Percentiles rank a stretch among this genome's conserved stretches.
These are phyloP conservation scores for Tulasnella sp. DNA, from an alignment of 768 basidiomycete species.

Conservation along the genomic window DNA sequence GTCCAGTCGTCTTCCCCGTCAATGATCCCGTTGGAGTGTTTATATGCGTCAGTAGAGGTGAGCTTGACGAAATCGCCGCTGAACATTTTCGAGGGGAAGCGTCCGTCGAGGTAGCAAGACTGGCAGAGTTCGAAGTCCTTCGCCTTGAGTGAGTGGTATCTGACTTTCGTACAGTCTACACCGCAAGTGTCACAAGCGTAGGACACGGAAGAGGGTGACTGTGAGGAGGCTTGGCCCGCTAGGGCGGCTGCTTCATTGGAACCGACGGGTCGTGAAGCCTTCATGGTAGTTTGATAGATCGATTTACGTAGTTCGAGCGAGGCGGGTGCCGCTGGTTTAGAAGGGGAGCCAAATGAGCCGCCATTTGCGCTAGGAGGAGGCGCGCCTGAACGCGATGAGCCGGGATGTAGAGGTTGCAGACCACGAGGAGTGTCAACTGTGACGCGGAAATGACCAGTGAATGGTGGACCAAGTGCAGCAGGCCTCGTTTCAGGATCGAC, in stretches of 20 bases:
- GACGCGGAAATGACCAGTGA: slow-evolving; percentile 98
- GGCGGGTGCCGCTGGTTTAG: slow-evolving; percentile 41
- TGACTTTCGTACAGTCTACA: slow-evolving; percentile 75
- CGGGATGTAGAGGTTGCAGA: slow-evolving; percentile 72
- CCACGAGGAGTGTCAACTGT: slow-evolving; percentile 95
- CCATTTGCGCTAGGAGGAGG: slow-evolving; percentile 34
- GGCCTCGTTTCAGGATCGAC: slow-evolving; percentile 96
- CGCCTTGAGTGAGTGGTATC: slow-evolving; percentile 89
- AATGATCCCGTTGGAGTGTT: slow-evolving; percentile 30
- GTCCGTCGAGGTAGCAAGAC: slow-evolving; percentile 89
- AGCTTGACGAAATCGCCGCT: slow-evolving; percentile 94
- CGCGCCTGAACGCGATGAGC: slow-evolving; percentile 53
- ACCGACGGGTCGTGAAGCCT: slow-evolving; percentile 62
- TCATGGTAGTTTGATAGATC: slow-evolving; percentile 81
- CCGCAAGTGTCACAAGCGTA: slow-evolving; percentile 92
- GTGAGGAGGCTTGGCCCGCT: slow-evolving; percentile 37
- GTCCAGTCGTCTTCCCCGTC: slow-evolving; percentile 61
- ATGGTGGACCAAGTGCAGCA: slow-evolving; percentile 88
- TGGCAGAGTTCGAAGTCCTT: slow-evolving; percentile 86
- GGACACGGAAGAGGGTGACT: slow-evolving; percentile 29
- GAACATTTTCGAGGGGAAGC: slow-evolving; percentile 94
- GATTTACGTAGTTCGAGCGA: slow-evolving; percentile 79
- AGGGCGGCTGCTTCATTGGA: slow-evolving; percentile 58
- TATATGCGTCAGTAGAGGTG: slow-evolving; percentile 33
- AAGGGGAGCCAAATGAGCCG: slow-evolving; percentile 31